Percentiles rank a stretch among this genome's conserved stretches.
These are phyloP conservation scores for Neopestalotiopsis sp. DNA, from an alignment of 2,329 filamentous ascomycete genomes.

Conservation along the genomic window DNA sequence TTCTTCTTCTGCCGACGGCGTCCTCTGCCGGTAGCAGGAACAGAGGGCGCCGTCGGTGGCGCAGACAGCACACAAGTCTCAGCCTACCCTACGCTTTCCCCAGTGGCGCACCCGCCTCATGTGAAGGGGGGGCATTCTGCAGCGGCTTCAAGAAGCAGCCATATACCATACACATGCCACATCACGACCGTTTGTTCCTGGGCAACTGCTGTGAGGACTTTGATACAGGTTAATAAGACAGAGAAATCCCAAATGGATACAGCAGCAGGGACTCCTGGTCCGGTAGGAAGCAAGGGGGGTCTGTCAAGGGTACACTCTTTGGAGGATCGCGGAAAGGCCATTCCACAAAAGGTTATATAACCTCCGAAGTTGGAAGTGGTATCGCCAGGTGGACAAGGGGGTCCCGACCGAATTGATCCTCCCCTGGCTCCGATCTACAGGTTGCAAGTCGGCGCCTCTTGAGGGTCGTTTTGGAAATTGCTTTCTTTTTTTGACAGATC, in stretches of 20 bases:
- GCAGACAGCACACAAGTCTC: not conserved
- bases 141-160: not conserved
- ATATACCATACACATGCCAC: not conserved
- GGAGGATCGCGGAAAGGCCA: conserved; percentile 1
- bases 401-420: not conserved
- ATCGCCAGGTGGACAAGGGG: not conserved
- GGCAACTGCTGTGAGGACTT: not conserved
- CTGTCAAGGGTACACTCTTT: not conserved
- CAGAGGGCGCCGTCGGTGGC: not conserved
- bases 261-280: not conserved
- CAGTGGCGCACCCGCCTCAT: not conserved
- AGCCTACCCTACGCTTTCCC: not conserved
- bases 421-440: not conserved
- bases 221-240: not conserved
- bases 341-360: conserved; percentile 5
- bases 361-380: not conserved
- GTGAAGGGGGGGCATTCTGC: not conserved
- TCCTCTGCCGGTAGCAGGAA: too few species aligned
- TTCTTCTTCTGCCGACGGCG: not conserved
- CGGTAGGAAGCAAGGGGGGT: not conserved
- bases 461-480: not conserved
- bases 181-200: not conserved
- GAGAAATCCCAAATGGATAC: not conserved
- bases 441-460: not conserved
- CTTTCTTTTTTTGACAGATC: conserved; percentile 15